Conservation (phyloP, 2,329 filamentous ascomycete species). For the Colletotrichum ledebouriae region DNA sequence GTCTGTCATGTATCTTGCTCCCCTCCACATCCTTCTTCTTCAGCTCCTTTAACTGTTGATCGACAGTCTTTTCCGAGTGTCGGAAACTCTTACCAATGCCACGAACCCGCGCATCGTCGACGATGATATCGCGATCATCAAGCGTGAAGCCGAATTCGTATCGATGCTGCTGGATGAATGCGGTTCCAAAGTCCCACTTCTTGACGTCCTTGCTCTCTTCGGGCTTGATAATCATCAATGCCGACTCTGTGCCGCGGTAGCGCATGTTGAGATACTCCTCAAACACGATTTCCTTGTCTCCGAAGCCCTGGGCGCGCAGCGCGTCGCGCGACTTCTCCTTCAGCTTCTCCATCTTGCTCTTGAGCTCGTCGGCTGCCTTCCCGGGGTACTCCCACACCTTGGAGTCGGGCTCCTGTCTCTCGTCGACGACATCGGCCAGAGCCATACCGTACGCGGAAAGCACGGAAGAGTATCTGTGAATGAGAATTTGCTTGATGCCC, state of each 20-base stretch:
- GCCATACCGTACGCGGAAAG: slow-evolving; percentile 95
- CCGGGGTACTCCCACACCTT: slow-evolving; percentile 71
- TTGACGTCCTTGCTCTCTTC: slow-evolving; percentile 71
- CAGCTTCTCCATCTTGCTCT: slow-evolving; percentile 81
- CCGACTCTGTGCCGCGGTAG: slow-evolving; percentile 90
- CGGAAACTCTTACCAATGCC: slow-evolving; percentile 92
- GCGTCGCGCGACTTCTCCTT: slow-evolving; percentile 79
- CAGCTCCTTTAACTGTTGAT: slow-evolving; percentile 82
- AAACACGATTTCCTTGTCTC: slow-evolving; percentile 79
- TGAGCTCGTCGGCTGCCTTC: slow-evolving; percentile 72
- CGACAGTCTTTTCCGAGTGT: slow-evolving; percentile 83
- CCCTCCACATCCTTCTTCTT: slow-evolving; percentile 68
- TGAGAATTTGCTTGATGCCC: slow-evolving; percentile 85
- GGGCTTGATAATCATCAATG: slow-evolving; percentile 89
- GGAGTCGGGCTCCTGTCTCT: slow-evolving; percentile 83
- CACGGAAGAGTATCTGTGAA: slow-evolving; percentile 90
- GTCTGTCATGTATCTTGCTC: slow-evolving; percentile 72
- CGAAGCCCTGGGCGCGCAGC: slow-evolving; percentile 83
- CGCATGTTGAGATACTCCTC: slow-evolving; percentile 96
- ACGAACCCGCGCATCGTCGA: slow-evolving; percentile 89
- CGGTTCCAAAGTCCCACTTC: slow-evolving; percentile 85
- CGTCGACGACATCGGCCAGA: slow-evolving; percentile 91
- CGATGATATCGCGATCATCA: slow-evolving; percentile 85
- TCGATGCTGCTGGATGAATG: slow-evolving; percentile 88
- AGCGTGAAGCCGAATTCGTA: slow-evolving; percentile 95